A percentile compares a stretch with the other conserved stretches of the same genome.
phyloP scores from a whole-genome alignment of 2,329 filamentous ascomycete genomes.

The Curvularia hawaiiensis region DNA sequence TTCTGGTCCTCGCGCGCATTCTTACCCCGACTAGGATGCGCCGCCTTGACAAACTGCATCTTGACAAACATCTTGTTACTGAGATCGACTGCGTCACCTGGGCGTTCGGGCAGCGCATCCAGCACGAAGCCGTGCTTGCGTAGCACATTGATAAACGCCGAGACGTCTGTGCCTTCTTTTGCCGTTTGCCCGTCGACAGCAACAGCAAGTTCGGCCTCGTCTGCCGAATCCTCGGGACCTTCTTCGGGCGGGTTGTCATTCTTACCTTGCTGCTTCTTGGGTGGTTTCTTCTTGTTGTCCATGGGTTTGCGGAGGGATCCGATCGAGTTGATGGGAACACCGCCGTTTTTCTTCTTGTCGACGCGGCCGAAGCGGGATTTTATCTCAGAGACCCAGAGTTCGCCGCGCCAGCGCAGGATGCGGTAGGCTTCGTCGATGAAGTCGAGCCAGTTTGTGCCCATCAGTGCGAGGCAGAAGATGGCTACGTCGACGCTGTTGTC shows the following conservation, averaged over 20 bases:
- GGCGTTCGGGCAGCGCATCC: constrained; percentile 58
- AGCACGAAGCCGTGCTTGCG: constrained; percentile 83
- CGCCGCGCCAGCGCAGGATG: constrained; percentile 88
- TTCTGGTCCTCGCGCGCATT: constrained; percentile 55
- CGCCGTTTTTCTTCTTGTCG: constrained; percentile 53
- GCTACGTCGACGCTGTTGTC: constrained; percentile 82
- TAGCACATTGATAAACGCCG: constrained; percentile 84
- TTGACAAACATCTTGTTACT: constrained; percentile 98
- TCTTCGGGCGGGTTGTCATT: constrained; percentile 53
- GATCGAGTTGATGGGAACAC: constrained; percentile 66
- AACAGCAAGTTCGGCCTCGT: constrained; percentile 64
- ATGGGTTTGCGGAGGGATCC: constrained; percentile 51
- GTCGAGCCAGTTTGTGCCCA: constrained; percentile 98
- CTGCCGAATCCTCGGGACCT: constrained; percentile 55
- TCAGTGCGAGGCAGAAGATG: constrained; percentile 94
- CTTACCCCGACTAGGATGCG: constrained; percentile 76
- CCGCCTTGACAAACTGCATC: constrained; percentile 92
- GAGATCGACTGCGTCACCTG: constrained; percentile 72
- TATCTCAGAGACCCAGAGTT: constrained; percentile 97
- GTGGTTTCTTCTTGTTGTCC: constrained; percentile 25
- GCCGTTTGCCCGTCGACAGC: constrained; percentile 72
- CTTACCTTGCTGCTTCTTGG: constrained; percentile 50
- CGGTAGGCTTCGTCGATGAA: constrained; percentile 97
- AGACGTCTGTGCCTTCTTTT: constrained; percentile 79
- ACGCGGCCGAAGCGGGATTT: constrained; percentile 84